These are phyloP conservation scores for Luvunga scandens DNA, from an alignment of 345 rosid genomes.

Conservation along the genomic window DNA sequence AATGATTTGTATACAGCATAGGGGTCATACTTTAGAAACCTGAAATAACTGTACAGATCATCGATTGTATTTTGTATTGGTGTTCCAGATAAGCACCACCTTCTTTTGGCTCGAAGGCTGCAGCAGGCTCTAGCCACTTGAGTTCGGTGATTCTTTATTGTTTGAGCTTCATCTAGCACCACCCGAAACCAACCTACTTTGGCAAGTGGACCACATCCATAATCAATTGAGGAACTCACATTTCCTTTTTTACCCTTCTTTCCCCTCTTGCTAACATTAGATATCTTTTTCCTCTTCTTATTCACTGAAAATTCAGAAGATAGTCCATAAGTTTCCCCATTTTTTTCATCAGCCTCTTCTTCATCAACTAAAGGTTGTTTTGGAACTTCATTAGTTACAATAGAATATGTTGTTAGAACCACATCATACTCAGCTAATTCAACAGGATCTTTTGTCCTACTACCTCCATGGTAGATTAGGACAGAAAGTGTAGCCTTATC, in stretches of 20 bases:
- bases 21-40: slow-evolving; percentile 89
- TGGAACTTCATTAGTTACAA: slow-evolving; percentile 91
- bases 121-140: slow-evolving; percentile 98
- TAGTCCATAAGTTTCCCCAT: slow-evolving; percentile 56
- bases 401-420: slow-evolving; percentile 85
- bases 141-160: slow-evolving; percentile 95
- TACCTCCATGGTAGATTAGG: slow-evolving; percentile 86
- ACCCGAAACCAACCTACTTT: slow-evolving; percentile 82
- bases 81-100: slow-evolving; percentile 99
- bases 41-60: slow-evolving; percentile 94
- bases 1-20: slow-evolving; percentile 69
- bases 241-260: slow-evolving; percentile 64
- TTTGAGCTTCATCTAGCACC: slow-evolving; percentile 96
- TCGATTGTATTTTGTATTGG: slow-evolving; percentile 91
- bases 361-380: slow-evolving; percentile 78
- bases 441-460: slow-evolving; percentile 78
- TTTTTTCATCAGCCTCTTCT: slow-evolving; percentile 68
- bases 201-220: slow-evolving; percentile 72
- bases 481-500: slow-evolving; percentile 62
- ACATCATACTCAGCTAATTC: slow-evolving; percentile 89
- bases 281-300: slow-evolving; percentile 54
- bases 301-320: slow-evolving; percentile 56
- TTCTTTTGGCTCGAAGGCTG: slow-evolving; percentile 88
- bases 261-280: slow-evolving; percentile 49
- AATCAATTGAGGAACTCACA: slow-evolving; percentile 52